These are phyloP conservation scores for Aspergillus nanangensis DNA, from an alignment of 495 filamentous ascomycete species.

Conservation along the genomic window DNA sequence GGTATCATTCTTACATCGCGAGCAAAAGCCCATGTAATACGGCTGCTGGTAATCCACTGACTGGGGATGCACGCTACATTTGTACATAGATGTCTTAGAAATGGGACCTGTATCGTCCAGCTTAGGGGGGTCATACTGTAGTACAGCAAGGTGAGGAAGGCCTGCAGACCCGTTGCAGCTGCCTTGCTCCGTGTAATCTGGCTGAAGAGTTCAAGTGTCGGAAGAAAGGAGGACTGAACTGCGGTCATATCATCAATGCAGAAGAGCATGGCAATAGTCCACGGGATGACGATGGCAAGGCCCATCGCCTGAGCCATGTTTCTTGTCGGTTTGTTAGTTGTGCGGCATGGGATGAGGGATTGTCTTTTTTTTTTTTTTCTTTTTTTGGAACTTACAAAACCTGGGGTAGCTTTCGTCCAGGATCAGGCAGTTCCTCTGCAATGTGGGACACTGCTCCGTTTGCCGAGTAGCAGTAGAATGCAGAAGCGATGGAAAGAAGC, in stretches of 20 bases:
- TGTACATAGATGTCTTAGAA: constrained; percentile 5
- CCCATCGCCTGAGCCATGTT: constrained; percentile 21
- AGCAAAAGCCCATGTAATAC: constrained; percentile 19
- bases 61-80: constrained; percentile 8
- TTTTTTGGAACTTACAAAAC: constrained; percentile 20
- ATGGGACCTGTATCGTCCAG: neutral
- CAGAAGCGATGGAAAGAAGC: constrained; percentile 19
- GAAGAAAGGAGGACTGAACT: constrained; percentile 20
- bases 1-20: constrained; percentile 25
- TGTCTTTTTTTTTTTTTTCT: too few species aligned
- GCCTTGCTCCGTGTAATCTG: constrained; percentile 24
- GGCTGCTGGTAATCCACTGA: constrained; percentile 19
- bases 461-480: constrained; percentile 12
- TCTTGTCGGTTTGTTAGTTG: neutral
- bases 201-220: constrained; percentile 24
- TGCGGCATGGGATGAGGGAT: neutral
- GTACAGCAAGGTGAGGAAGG: constrained; percentile 27
- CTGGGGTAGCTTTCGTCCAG: constrained; percentile 17
- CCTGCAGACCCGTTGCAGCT: constrained; percentile 18
- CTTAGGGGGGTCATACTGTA: constrained; percentile 18
- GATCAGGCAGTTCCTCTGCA: constrained; percentile 23
- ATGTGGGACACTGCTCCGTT: constrained; percentile 16
- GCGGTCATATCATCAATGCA: constrained; percentile 24
- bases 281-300: constrained; percentile 21
- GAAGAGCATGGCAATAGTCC: constrained; percentile 23